Base-by-base conservation (phyloP, 1,284 basidiomycete species). In the Anthracocystis setariae region DNA sequence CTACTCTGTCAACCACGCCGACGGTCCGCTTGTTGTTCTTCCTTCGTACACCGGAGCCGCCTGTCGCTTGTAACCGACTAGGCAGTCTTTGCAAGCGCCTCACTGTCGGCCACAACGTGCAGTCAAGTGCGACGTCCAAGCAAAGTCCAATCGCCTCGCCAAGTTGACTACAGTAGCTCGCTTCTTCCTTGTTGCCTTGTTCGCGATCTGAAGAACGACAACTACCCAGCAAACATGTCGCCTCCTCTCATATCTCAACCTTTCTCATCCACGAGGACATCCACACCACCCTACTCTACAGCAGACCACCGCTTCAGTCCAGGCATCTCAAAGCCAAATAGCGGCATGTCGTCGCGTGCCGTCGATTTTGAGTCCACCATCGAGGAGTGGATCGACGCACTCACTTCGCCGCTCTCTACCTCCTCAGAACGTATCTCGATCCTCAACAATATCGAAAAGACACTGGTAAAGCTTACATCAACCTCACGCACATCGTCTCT, bases 401-500 rank as follows among this genome's bases (percentile, higher is more conserved):
- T 72, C 45, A 60, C 39, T 1, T 67, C 69, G 2, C 69, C 69
- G 1, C 53, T 72, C 27, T 67, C 64, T 4, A 68, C 70, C 0
- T 13, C 65, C 1, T 33, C 49, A 0, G 70, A 73, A 29, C 52
- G 70, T 7, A 64, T 61, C 43, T 29, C 32, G 7, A 49, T 57
- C 9, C 58, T 73, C n/a, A 63, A 68, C 13, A 47, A 59, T 10
- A 65, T 73, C 29, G 70, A 73, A 49, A 60, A 55, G 44, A 49
- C 38, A 1, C 50, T 73, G 20, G 64, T 63, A 52, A 42, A 49
- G 27, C 42, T 67, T 13, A 61, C 64, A 27, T 8, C 24, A 3
- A 35, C 44, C n/a, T 23, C 57, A 7, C 1, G 39, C 1, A 39
- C 33, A 2, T 23, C 44, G 23, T 18, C 43, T 2, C 32, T 62